A percentile compares a stretch with the other conserved stretches of the same genome.
Conservation (phyloP, 495 filamentous ascomycete genomes). For the Tetracladium setigerum region DNA sequence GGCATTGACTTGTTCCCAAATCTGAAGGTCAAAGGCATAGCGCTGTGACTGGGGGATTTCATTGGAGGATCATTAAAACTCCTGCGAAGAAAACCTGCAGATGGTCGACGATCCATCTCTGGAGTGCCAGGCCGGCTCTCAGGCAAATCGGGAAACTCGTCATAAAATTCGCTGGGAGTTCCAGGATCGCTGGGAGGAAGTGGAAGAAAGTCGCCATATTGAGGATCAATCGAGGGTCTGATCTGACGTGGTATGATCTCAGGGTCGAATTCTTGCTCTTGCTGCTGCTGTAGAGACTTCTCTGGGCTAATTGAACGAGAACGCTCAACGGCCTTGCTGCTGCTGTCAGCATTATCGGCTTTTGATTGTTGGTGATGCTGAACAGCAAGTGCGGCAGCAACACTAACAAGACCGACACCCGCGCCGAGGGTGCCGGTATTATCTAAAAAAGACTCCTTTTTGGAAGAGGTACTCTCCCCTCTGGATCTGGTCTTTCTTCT, state of each 20-base stretch:
- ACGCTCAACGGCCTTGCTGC: constrained; percentile 3
- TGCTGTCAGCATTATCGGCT: constrained; percentile 16
- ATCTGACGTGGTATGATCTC: constrained; percentile 41
- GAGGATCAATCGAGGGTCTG: constrained; percentile 49
- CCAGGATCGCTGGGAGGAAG: constrained; percentile 42
- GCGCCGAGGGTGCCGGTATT: constrained; percentile 53
- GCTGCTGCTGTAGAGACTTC: background rate
- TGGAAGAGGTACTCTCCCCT: constrained; percentile 17
- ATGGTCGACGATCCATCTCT: constrained; percentile 18
- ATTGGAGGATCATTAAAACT: constrained; percentile 15
- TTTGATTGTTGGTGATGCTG: constrained; percentile 30
- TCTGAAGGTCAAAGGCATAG: constrained; percentile 39
- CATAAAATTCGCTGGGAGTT: constrained; percentile 22
- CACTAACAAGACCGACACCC: constrained; percentile 49
- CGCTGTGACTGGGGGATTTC: constrained; percentile 41
- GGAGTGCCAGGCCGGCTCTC: constrained; percentile 43
- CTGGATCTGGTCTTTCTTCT: constrained; percentile 14
- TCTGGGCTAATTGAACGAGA: background rate
- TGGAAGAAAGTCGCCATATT: constrained; percentile 46
- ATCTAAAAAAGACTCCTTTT: constrained; percentile 53
- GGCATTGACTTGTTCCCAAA: constrained; percentile 36
- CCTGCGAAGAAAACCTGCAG: constrained; percentile 7
- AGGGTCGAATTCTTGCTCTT: constrained; percentile 30
- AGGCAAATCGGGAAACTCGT: constrained; percentile 37
- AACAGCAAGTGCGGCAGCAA: constrained; percentile 30